Percentiles rank a stretch among this genome's conserved stretches.
These are phyloP conservation scores for Shiraia sp. DNA, from an alignment of 2,329 filamentous ascomycete genomes.

Conservation along the genomic window DNA sequence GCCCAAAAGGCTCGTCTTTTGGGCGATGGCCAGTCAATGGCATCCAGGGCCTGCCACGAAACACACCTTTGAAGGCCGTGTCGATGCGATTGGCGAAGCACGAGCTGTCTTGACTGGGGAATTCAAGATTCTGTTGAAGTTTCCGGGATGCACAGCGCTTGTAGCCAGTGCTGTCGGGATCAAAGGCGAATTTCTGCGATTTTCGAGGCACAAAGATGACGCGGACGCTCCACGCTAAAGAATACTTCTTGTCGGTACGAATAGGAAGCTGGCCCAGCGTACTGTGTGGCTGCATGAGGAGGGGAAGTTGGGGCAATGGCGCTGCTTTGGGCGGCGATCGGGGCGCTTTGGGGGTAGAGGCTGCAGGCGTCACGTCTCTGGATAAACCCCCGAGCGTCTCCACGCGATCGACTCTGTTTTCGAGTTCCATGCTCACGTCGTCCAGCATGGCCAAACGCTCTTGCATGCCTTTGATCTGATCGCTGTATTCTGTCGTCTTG, in stretches of 20 bases:
- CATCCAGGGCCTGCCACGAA: constrained; percentile 47
- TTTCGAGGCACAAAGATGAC: constrained; percentile 46
- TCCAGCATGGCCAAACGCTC: constrained; percentile 45
- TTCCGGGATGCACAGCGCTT: constrained; percentile 44
- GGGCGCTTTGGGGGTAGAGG: constrained; percentile 31
- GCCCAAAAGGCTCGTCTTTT: constrained; percentile 43
- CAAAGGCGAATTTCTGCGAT: constrained; percentile 43
- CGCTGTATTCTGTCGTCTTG: constrained; percentile 42
- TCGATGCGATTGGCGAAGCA: constrained; percentile 44
- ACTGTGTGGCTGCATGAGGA: constrained; percentile 34
- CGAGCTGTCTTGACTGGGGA: constrained; percentile 42
- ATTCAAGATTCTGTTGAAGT: constrained; percentile 44
- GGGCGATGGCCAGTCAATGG: constrained; percentile 45
- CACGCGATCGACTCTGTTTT: constrained; percentile 43
- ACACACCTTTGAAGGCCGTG: constrained; percentile 39
- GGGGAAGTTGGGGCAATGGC: constrained; percentile 32
- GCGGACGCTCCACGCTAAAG: constrained; percentile 42
- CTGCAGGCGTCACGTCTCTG: constrained; percentile 35
- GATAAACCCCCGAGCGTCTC: constrained; percentile 29
- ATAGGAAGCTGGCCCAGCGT: constrained; percentile 40
- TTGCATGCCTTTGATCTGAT: constrained; percentile 42
- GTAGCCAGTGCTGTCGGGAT: constrained; percentile 45
- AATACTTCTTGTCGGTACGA: constrained; percentile 44
- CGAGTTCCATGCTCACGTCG: constrained; percentile 46
- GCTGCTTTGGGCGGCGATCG: constrained; percentile 27